Percentiles rank a stretch among this genome's conserved stretches.
These are phyloP conservation scores for Suillus americanus DNA, from an alignment of 768 basidiomycete genomes.

Conservation along the genomic window DNA sequence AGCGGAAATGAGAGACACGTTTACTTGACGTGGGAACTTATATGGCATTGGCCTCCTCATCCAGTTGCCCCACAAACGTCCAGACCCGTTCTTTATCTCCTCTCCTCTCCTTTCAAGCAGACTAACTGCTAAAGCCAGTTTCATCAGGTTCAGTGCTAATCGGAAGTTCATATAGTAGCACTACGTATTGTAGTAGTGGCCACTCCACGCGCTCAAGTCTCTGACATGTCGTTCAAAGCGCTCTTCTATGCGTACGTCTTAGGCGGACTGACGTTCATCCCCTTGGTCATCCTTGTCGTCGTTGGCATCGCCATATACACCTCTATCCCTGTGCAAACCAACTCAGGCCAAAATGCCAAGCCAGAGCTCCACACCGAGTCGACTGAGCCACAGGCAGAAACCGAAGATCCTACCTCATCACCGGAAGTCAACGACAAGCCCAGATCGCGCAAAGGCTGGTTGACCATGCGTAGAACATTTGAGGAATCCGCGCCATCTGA, in stretches of 20 bases:
- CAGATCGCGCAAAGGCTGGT: conserved; percentile 74
- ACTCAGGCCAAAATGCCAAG: conserved; percentile 41
- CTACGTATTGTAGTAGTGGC: neutral
- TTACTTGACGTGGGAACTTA: conserved; percentile 1
- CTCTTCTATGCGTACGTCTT: conserved; percentile 84
- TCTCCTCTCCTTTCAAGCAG: neutral
- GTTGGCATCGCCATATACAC: conserved; percentile 75
- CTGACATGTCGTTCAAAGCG: conserved; percentile 63
- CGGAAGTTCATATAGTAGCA: neutral
- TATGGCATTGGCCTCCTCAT: neutral
- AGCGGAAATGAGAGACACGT: conserved; percentile 1
- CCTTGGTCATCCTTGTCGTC: conserved; percentile 60
- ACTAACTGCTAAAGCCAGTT: neutral
- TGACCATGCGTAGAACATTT: conserved; percentile 79
- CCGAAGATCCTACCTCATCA: conserved; percentile 12
- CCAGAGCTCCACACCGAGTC: conserved; percentile 21
- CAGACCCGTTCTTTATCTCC: neutral
- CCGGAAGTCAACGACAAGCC: conserved; percentile 55
- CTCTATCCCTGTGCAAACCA: conserved; percentile 73
- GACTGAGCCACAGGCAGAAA: conserved; percentile 25
- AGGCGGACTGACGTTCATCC: conserved; percentile 89
- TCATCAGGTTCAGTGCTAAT: neutral
- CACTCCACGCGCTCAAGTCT: neutral
- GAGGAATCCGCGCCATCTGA: conserved; percentile 59
- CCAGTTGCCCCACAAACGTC: neutral